Evolutionary conservation across 495 filamentous ascomycete genomes (phyloP), one percentile per base, ranked within the genome.

Genomic region (Penicillium simplicissimum): DNA sequence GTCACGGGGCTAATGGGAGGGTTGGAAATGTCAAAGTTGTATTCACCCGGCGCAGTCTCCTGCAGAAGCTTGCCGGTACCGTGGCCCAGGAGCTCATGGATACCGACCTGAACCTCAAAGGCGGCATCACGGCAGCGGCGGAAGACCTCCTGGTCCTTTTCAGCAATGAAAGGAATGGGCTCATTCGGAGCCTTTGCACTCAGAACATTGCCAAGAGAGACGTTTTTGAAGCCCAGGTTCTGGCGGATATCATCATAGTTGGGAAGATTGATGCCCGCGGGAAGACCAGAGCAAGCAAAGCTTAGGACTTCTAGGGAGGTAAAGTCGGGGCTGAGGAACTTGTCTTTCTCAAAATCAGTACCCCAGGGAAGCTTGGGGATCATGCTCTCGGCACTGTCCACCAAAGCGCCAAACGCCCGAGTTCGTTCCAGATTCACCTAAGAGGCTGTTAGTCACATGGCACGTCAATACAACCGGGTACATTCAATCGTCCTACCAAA

Each of bases 221-320:
- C 95, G 61, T 98, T 98, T 80, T 98, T 98, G 85, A 98, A 98
- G n/a, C 95, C 95, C 43, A 93, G 81, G 15, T 86, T 89, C 68
- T 97, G 94, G 51, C 95, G 84, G 61, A 97, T 95, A 63, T 96
- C 92, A 66, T 98, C 93, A 68, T 96, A 97, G 69, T 98, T 97
- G 5, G 93, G 93, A 43, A 87, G 83, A 60, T 90, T 88, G 70
- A 90, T 82, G 23, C 91, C 91, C 31, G 89, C 90, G 7, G 92
- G 91, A 51, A 97, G 92, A 3, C 91, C 92, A 14, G 89, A 91
- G 10, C 91, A 87, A 14, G 88, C 87, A 67, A 90, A 89, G 34
- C 84, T 87, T 42, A 90, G 67, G 3, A 92, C 89, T 68, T 94
- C 91, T 10, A 94, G 77, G 7, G 88, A 90, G 0, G 95, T 97